phyloP scores from a whole-genome alignment of 2,329 filamentous ascomycete genomes.

The Penicillium sp. region DNA sequence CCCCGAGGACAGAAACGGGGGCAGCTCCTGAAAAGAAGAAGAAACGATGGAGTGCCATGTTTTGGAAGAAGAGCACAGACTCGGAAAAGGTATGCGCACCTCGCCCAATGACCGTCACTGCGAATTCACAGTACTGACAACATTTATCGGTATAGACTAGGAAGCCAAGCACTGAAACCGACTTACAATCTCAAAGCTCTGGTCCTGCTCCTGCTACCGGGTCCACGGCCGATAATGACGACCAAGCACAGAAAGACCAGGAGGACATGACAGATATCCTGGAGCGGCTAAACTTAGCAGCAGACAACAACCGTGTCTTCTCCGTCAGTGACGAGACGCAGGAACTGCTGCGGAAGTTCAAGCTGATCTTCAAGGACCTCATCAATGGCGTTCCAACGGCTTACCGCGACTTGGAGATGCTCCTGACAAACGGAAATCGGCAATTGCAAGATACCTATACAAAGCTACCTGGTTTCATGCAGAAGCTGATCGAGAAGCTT shows the following conservation, averaged over 20 bases:
- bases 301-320: conserved; percentile 80
- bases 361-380: conserved; percentile 83
- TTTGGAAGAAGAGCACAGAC: conserved; percentile 36
- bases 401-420: conserved; percentile 76
- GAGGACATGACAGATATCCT: conserved; percentile 75
- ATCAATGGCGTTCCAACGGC: conserved; percentile 90
- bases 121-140: neutral
- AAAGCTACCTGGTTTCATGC: conserved; percentile 69
- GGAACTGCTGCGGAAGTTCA: conserved; percentile 77
- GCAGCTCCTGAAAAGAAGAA: conserved; percentile 27
- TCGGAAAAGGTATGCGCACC: conserved; percentile 30
- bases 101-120: neutral
- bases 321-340: conserved; percentile 79
- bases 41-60: conserved; percentile 38
- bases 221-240: conserved; percentile 23
- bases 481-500: conserved; percentile 79
- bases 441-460: conserved; percentile 61
- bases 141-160: conserved; percentile 7
- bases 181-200: conserved; percentile 4
- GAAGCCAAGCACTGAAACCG: neutral
- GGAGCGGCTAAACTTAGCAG: conserved; percentile 75
- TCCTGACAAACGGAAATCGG: conserved; percentile 60
- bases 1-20: conserved; percentile 16
- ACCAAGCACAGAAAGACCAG: conserved; percentile 54
- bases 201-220: conserved; percentile 1